A percentile compares a stretch with the other conserved stretches of the same genome.
These are phyloP conservation scores for Plenodomus lindquistii DNA, from an alignment of 2,329 filamentous ascomycete genomes.

Conservation along the genomic window DNA sequence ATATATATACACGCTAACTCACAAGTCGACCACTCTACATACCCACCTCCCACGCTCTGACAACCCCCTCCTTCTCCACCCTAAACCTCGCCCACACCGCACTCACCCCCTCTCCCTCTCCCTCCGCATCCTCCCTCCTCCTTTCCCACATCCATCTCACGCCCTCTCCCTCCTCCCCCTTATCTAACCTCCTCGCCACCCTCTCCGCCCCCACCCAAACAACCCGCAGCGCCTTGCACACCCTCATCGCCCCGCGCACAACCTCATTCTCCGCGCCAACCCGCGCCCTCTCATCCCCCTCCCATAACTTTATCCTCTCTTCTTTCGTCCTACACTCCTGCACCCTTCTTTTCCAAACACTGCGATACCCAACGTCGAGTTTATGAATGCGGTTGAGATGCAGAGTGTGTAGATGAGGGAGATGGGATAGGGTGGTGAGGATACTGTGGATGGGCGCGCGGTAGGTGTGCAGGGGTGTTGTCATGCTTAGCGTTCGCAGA, in stretches of 20 bases:
- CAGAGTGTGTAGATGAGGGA: slow-evolving; percentile 9
- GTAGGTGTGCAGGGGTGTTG: slow-evolving; percentile 19
- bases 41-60: background rate
- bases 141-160: slow-evolving; percentile 20
- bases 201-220: slow-evolving; percentile 20
- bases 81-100: slow-evolving; percentile 12
- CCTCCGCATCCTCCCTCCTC: slow-evolving; percentile 5
- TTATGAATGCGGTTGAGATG: slow-evolving; percentile 13
- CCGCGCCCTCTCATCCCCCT: slow-evolving; percentile 12
- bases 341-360: slow-evolving; percentile 18
- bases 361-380: slow-evolving; percentile 18
- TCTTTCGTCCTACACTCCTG: slow-evolving; percentile 13
- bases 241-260: slow-evolving; percentile 6
- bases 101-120: background rate
- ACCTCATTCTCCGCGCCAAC: slow-evolving; percentile 20
- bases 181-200: slow-evolving; percentile 12
- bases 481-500: slow-evolving; percentile 12
- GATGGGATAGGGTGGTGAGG: slow-evolving; percentile 5
- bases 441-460: slow-evolving; percentile 13
- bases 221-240: slow-evolving; percentile 7
- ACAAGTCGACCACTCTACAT: background rate
- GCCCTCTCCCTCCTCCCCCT: background rate
- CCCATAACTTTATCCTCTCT: slow-evolving; percentile 12
- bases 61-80: slow-evolving; percentile 14
- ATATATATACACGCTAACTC: too few relatives aligned